These are phyloP conservation scores for Arabidopsis hybrid DNA, from an alignment of 441 rosid genomes.

Conservation along the genomic window DNA sequence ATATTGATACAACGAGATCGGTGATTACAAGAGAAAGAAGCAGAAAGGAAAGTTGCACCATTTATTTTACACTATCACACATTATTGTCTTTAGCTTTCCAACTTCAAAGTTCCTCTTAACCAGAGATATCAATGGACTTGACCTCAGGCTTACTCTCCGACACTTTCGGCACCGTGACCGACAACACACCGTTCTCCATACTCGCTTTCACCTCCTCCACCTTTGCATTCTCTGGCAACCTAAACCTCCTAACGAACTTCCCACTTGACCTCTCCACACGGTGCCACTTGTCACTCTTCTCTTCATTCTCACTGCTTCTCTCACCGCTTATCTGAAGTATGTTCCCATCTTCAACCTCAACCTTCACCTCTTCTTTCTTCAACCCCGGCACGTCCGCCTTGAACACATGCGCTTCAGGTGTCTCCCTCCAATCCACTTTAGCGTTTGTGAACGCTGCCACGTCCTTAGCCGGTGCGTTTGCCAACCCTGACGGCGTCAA, in stretches of 20 bases:
- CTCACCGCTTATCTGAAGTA: constrained; percentile 60
- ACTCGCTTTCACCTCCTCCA: constrained; percentile 51
- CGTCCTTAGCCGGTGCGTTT: constrained; percentile 25
- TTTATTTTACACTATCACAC: constrained; percentile 23
- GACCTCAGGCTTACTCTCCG: constrained; percentile 50
- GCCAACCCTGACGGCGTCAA: constrained; percentile 7
- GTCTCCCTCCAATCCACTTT: constrained; percentile 59
- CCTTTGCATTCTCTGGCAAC: constrained; percentile 54
- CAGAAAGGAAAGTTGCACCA: neutral
- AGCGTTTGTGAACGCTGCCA: constrained; percentile 45
- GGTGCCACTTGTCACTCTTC: constrained; percentile 57
- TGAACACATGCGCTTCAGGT: constrained; percentile 60
- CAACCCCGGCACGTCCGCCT: constrained; percentile 62
- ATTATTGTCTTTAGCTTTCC: neutral
- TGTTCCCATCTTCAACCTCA: constrained; percentile 53
- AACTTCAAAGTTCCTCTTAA: neutral
- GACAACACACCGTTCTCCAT: constrained; percentile 62
- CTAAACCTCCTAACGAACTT: constrained; percentile 60
- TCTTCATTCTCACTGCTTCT: constrained; percentile 56
- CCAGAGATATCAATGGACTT: constrained; percentile 57
- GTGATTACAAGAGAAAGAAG: neutral
- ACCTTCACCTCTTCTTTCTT: constrained; percentile 61
- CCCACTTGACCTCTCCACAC: constrained; percentile 57
- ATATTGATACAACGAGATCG: neutral
- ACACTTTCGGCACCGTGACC: constrained; percentile 52